Conservation (phyloP, 1,139 yeast species). For the Suhomyces chickasaworum region DNA sequence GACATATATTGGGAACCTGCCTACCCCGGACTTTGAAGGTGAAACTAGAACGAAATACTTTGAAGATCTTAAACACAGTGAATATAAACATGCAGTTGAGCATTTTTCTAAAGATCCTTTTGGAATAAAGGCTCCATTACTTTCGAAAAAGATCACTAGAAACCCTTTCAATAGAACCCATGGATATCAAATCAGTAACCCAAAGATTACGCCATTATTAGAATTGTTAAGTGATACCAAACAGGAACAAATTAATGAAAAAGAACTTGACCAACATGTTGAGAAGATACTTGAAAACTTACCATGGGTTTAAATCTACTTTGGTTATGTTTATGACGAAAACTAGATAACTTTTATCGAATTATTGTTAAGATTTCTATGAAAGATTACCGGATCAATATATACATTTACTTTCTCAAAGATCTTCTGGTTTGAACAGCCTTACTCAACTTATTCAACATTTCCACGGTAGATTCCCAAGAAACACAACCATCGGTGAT, state of each 20-base stretch:
- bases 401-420: constrained; percentile 12
- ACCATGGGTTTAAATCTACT: constrained; percentile 4
- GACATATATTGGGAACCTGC: constrained; percentile 64
- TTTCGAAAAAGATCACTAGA: constrained; percentile 49
- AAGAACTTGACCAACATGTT: too few species aligned
- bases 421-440: constrained; percentile 83
- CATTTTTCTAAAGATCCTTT: constrained; percentile 62
- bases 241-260: too few species aligned
- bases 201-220: constrained; percentile 26
- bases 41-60: constrained; percentile 35
- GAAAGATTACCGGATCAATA: not conserved
- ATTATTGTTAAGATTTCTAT: not conserved
- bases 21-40: constrained; percentile 42
- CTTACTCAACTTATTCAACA: constrained; percentile 74
- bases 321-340: not conserved
- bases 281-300: constrained; percentile 1
- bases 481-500: constrained; percentile 96
- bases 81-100: constrained; percentile 55
- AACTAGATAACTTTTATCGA: too few species aligned
- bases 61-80: constrained; percentile 47
- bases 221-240: constrained; percentile 13
- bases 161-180: constrained; percentile 61
- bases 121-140: constrained; percentile 49
- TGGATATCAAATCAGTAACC: constrained; percentile 39
- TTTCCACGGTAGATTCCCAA: constrained; percentile 84